Evolutionary conservation across 148 eudicot species (phyloP), one percentile per base, ranked within the genome.

Genomic region (Nyssa sinensis): DNA sequence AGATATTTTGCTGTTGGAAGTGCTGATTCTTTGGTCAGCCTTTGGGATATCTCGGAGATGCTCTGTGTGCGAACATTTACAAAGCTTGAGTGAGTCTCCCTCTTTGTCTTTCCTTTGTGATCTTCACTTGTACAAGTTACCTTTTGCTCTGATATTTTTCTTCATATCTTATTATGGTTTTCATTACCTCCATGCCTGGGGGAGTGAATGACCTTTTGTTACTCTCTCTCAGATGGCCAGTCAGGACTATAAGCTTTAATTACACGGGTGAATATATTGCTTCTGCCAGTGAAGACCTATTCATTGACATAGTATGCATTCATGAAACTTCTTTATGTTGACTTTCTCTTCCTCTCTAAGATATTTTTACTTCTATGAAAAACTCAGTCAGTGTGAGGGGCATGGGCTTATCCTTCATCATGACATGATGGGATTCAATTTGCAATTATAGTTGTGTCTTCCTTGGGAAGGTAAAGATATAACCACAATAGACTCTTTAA

Each of bases 1-100:
- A 94, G 98, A 79, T 94, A 94, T 81, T 92, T 94, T 80, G 97
- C 98, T 57, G 98, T 94, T 74, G 98, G 98, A 84, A 94, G 98
- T 81, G 98, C 98, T 67, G 98, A 94, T 83, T 94, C 98, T 21
- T 87, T 94, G 81, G 98, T 94, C 74, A 94, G 98, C 80, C 93
- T 94, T 65, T 94, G 98, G 98, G 93, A 90, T 79, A 92, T 92
- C 70, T 75, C 81, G 73, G 96, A 94, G 84, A 92, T 94, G 98
- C 88, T 92, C 11, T 94, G 98, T 74, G 88, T 94, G 67, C 93
- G 90, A 71, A 94, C 98, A 37, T 94, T 94, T 75, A 88, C 94
- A 64, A 94, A 94, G 77, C 91, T 92, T 8, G 98, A 92, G 97
- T 92, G 82, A 90, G 97, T 82, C 66, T 69, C 53, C 25, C 37